phyloP scores from a whole-genome alignment of 2,329 filamentous ascomycete species.

The Fusarium pininemorale region DNA sequence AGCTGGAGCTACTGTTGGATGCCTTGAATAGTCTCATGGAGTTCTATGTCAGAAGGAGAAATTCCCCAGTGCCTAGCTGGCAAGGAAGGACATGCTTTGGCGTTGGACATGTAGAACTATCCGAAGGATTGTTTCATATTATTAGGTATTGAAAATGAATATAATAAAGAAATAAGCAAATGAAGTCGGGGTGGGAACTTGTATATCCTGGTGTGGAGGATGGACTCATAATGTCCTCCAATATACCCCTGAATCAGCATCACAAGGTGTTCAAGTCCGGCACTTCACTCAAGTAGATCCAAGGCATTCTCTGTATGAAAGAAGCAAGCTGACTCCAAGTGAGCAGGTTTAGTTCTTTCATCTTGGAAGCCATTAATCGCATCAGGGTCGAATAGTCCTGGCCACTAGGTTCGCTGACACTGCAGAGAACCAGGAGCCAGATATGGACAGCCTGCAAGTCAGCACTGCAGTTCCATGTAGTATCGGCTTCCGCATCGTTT shows the following conservation, averaged over 20 bases:
- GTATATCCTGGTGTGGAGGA: background rate
- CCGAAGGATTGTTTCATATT: background rate
- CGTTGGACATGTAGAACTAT: too few species aligned
- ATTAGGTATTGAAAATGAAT: fast-evolving
- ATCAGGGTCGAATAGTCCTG: background rate
- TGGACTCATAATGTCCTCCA: too few species aligned
- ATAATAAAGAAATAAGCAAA: fast-evolving
- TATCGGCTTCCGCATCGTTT: background rate
- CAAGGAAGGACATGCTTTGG: too few species aligned
- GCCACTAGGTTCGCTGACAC: background rate
- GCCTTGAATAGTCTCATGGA: background rate
- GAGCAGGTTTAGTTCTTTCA: background rate
- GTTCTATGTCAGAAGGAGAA: too few species aligned
- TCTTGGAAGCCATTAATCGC: background rate
- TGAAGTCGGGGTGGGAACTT: too few species aligned
- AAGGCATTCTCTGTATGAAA: background rate
- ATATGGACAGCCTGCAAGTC: background rate
- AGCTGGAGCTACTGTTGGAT: background rate
- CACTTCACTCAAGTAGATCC: background rate
- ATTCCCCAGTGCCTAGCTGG: background rate
- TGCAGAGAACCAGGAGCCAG: slow-evolving; percentile 14
- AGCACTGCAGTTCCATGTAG: background rate
- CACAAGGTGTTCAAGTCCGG: background rate
- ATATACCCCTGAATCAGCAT: background rate
- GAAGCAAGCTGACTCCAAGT: background rate